Evolutionary conservation across 257 asterid species (phyloP).

Genomic region (Buddleja alternifolia): DNA sequence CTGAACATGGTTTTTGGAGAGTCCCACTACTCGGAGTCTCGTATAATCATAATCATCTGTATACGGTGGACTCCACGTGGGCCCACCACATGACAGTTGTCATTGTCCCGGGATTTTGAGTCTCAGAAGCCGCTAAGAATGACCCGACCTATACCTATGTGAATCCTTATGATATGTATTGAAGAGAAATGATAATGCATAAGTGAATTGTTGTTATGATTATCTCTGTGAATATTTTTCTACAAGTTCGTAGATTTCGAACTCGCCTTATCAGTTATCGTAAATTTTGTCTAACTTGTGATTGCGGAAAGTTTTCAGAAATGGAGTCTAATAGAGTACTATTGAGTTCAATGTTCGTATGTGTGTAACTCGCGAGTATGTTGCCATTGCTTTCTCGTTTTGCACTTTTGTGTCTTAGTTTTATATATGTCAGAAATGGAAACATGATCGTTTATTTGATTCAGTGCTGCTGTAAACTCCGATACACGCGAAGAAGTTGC

Average conservation of each 20-base stretch:
- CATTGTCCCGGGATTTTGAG: no score
- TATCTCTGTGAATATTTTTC: background rate
- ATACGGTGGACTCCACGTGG: no score
- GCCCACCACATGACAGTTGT: no score
- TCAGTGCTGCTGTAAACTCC: constrained; percentile 89
- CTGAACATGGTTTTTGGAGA: no score
- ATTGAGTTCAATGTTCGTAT: background rate
- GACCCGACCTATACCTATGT: background rate
- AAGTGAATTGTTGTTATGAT: no score
- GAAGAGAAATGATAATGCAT: background rate
- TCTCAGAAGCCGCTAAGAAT: no score
- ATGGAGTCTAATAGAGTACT: background rate
- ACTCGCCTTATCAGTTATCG: constrained; percentile 2
- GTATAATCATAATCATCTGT: no score
- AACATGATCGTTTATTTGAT: constrained; percentile 39
- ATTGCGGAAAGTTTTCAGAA: background rate
- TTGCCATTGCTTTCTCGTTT: constrained; percentile 8
- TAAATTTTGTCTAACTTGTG: background rate
- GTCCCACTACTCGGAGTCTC: no score
- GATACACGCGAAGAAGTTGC: constrained; percentile 98
- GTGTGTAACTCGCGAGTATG: background rate
- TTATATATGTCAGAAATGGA: constrained; percentile 8
- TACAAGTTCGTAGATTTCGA: background rate
- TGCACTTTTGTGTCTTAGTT: background rate
- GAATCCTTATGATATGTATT: background rate